phyloP scores from a whole-genome alignment of 805 yeast genomes.

The Teunomyces cretensis region DNA sequence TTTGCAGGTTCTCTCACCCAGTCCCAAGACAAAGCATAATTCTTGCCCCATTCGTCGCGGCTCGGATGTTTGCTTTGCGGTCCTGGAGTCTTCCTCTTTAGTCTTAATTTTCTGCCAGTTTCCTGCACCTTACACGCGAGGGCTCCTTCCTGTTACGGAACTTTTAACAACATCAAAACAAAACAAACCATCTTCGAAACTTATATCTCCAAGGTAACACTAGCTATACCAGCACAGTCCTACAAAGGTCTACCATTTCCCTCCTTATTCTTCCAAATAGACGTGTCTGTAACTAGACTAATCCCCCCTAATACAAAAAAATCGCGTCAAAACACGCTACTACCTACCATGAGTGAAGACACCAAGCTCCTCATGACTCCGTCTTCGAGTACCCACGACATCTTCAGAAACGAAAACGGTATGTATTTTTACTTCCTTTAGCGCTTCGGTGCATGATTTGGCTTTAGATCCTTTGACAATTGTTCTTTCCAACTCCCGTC shows the following conservation, averaged over 20 bases:
- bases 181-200: not conserved
- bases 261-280: not conserved
- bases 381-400: constrained; percentile 11
- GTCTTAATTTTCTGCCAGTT: not conserved
- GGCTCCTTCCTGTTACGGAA: not conserved
- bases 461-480: too few species aligned
- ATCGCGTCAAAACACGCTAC: not conserved
- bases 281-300: not conserved
- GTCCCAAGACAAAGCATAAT: too few species aligned
- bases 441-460: too few species aligned
- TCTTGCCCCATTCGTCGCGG: too few species aligned
- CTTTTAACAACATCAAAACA: not conserved
- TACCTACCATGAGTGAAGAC: constrained; percentile 1
- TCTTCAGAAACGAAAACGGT: constrained; percentile 30
- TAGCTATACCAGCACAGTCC: not conserved
- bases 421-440: constrained; percentile 12
- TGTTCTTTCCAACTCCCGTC: too few species aligned
- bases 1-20: too few species aligned
- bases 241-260: too few species aligned
- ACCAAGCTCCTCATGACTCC: constrained; percentile 1
- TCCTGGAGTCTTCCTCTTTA: too few species aligned
- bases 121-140: not conserved
- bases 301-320: not conserved
- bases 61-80: too few species aligned
- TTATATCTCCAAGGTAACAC: not conserved